phyloP scores from a whole-genome alignment of 2,329 filamentous ascomycete species.

The Colletotrichum eleusines region DNA sequence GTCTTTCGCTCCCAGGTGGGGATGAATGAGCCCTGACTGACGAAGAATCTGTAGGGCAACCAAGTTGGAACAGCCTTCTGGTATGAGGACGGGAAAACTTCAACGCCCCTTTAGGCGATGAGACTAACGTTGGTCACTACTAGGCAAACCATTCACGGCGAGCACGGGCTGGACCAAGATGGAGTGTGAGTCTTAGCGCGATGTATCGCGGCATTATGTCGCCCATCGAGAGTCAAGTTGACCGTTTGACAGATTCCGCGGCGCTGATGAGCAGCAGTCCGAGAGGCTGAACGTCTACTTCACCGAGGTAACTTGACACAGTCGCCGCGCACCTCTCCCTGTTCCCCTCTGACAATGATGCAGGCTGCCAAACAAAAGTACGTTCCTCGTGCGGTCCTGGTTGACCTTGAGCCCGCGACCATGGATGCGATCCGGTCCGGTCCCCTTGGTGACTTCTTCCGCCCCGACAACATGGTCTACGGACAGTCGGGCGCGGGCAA shows the following conservation, averaged over 20 bases:
- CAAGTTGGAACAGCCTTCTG: conserved; percentile 99
- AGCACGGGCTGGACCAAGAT: conserved; percentile 97
- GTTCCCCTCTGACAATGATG: not conserved
- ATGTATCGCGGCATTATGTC: too few relatives aligned
- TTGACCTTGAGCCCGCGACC: conserved; percentile 99
- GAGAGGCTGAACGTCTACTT: conserved; percentile 99
- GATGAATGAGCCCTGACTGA: not conserved
- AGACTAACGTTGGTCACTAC: conserved; percentile 53
- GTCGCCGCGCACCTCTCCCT: not conserved
- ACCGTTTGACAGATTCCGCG: conserved; percentile 79
- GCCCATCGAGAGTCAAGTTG: conserved; percentile 20
- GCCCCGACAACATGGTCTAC: conserved; percentile 99
- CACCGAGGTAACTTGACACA: conserved; percentile 69
- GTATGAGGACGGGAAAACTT: conserved; percentile 58
- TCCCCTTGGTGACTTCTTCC: conserved; percentile 98
- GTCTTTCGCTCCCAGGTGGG: conserved; percentile 51
- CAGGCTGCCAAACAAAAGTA: conserved; percentile 98
- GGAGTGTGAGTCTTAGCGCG: conserved; percentile 78
- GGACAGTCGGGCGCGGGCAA: conserved; percentile 99
- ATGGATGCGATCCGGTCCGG: conserved; percentile 99
- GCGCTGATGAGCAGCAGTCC: conserved; percentile 96
- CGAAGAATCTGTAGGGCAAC: conserved; percentile 79
- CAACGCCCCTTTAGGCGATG: not conserved
- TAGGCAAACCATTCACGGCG: conserved; percentile 85
- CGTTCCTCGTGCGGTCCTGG: conserved; percentile 97